phyloP scores from a whole-genome alignment of 441 rosid genomes.

The Raphanus hybrid region DNA sequence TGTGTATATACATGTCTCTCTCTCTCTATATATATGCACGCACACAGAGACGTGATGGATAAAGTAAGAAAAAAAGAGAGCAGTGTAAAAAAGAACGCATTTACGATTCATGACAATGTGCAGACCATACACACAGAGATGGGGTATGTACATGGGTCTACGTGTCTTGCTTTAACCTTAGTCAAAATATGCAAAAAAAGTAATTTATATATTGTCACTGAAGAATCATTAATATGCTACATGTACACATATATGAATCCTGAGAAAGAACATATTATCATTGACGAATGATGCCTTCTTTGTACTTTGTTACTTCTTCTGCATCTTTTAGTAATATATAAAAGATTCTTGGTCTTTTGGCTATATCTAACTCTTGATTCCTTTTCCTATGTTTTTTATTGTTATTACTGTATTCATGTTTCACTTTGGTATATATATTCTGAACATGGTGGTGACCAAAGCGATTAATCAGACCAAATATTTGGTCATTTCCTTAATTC shows the following conservation, averaged over 20 bases:
- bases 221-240: constrained; percentile 26
- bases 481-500: constrained; percentile 14
- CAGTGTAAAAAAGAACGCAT: constrained; percentile 37
- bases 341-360: constrained; percentile 46
- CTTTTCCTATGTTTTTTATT: background rate
- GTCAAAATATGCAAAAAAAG: constrained; percentile 23
- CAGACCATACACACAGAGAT: constrained; percentile 45
- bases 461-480: constrained; percentile 44
- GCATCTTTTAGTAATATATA: constrained; percentile 27
- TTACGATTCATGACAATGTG: constrained; percentile 44
- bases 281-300: constrained; percentile 84
- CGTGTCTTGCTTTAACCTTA: constrained; percentile 27
- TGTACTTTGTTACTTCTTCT: constrained; percentile 53
- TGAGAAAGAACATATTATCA: constrained; percentile 50
- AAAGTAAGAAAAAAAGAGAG: constrained; percentile 47
- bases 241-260: constrained; percentile 10
- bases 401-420: background rate
- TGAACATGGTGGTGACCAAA: constrained; percentile 28
- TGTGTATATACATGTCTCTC: background rate
- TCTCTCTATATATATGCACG: background rate
- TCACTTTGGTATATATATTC: constrained; percentile 29
- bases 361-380: constrained; percentile 43
- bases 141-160: constrained; percentile 39
- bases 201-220: constrained; percentile 5
- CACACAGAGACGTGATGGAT: constrained; percentile 28